A percentile compares a stretch with the other conserved stretches of the same genome.
These are phyloP conservation scores for Clarireedia monteithiana DNA, from an alignment of 2,329 filamentous ascomycete genomes.

Conservation along the genomic window DNA sequence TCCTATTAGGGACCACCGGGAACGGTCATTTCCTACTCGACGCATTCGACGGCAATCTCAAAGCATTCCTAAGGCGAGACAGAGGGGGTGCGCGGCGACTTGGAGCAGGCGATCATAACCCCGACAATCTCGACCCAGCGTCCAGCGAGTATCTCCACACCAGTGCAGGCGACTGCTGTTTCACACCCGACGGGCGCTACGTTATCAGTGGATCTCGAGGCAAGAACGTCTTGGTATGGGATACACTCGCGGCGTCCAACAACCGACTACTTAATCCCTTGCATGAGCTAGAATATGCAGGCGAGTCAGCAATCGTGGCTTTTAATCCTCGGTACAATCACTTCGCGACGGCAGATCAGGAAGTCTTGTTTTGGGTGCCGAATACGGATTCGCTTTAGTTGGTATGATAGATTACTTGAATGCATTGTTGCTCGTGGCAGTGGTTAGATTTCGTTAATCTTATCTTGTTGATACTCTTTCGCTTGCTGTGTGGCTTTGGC, in stretches of 20 bases:
- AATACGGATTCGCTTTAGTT: slow-evolving; percentile 39
- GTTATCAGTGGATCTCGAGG: slow-evolving; percentile 69
- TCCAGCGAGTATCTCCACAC: slow-evolving; percentile 35
- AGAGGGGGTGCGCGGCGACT: slow-evolving; percentile 45
- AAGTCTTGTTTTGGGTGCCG: slow-evolving; percentile 71
- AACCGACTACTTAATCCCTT: slow-evolving; percentile 56
- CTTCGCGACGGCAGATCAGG: slow-evolving; percentile 81
- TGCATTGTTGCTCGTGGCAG: not conserved
- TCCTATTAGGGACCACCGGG: slow-evolving; percentile 78
- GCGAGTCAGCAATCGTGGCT: slow-evolving; percentile 65
- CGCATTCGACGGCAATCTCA: slow-evolving; percentile 76
- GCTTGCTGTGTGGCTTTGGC: slow-evolving; percentile 2
- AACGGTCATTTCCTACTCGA: slow-evolving; percentile 88
- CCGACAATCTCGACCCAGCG: slow-evolving; percentile 21
- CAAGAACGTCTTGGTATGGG: slow-evolving; percentile 79
- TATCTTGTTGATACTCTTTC: not conserved
- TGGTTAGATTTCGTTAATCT: not conserved
- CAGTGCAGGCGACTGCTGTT: slow-evolving; percentile 73
- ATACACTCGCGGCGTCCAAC: slow-evolving; percentile 52
- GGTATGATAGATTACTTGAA: too few species aligned
- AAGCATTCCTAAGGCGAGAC: slow-evolving; percentile 60
- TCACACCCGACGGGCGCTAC: slow-evolving; percentile 83
- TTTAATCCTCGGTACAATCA: slow-evolving; percentile 92
- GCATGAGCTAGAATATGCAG: slow-evolving; percentile 57
- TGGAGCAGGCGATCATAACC: slow-evolving; percentile 42